These are phyloP conservation scores for Chaetoscypha palmicola DNA, from an alignment of 2,329 filamentous ascomycete genomes.

Conservation along the genomic window DNA sequence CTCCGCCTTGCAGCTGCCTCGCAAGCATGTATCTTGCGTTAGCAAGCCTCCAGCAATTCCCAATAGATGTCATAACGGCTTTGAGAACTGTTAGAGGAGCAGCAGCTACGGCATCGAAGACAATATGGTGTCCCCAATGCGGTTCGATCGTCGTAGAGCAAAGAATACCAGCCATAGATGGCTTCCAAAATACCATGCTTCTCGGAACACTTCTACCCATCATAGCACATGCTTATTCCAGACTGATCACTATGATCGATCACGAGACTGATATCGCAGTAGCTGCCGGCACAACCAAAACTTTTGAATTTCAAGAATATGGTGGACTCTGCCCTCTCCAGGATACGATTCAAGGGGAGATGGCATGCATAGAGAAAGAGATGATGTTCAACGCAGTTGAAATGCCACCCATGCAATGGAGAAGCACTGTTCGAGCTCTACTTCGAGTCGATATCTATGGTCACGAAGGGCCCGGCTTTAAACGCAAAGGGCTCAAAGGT, in stretches of 20 bases:
- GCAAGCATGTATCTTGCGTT: conserved; percentile 29
- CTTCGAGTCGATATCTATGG: conserved; percentile 54
- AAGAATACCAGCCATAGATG: conserved; percentile 38
- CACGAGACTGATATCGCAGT: conserved; percentile 41
- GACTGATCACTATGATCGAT: conserved; percentile 49
- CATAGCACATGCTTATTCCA: conserved; percentile 50
- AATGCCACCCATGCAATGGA: conserved; percentile 49
- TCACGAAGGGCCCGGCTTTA: conserved; percentile 26
- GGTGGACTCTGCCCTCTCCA: conserved; percentile 22
- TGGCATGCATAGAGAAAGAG: conserved; percentile 18
- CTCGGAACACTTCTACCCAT: conserved; percentile 51
- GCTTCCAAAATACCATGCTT: conserved; percentile 53
- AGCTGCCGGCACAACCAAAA: conserved; percentile 33
- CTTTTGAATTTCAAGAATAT: conserved; percentile 26
- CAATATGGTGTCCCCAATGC: conserved; percentile 46
- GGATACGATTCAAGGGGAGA: conserved; percentile 7
- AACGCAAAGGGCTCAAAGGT: conserved; percentile 46
- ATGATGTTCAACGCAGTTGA: conserved; percentile 36
- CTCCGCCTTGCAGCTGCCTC: conserved; percentile 22
- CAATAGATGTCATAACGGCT: conserved; percentile 23
- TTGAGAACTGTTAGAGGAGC: conserved; percentile 23
- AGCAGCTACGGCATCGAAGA: conserved; percentile 30
- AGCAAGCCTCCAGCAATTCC: conserved; percentile 26
- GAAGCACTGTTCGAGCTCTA: conserved; percentile 45
- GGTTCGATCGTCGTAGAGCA: conserved; percentile 35